Conservation (phyloP, 441 rosid species). For the Pelargonium cotyledonis region DNA sequence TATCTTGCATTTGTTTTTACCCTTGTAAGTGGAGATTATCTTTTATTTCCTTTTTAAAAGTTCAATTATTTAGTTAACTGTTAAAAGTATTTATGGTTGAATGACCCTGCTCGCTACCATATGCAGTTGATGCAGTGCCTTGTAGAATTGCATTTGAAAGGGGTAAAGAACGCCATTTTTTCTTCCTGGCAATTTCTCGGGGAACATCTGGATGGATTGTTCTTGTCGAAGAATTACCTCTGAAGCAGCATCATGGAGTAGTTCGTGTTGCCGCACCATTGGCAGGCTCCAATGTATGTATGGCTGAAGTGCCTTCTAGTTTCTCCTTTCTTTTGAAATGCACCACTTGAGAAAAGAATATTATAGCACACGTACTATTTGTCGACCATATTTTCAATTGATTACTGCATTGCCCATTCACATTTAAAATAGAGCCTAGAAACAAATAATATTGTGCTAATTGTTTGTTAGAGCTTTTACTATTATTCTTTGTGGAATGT, state of each 20-base stretch:
- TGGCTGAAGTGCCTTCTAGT: constrained; percentile 8
- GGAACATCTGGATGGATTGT: constrained; percentile 83
- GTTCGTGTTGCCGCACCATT: constrained; percentile 81
- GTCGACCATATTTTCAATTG: neutral
- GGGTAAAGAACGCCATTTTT: constrained; percentile 80
- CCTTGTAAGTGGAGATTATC: neutral
- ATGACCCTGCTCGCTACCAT: constrained; percentile 24
- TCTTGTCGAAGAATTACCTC: constrained; percentile 67
- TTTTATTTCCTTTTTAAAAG: neutral
- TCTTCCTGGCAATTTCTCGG: constrained; percentile 56
- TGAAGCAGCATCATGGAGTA: constrained; percentile 54
- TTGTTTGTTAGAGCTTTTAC: too few species aligned
- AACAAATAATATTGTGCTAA: too few species aligned
- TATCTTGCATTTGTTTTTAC: constrained; percentile 5
- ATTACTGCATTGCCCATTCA: too few species aligned
- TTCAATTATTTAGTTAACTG: too few species aligned
- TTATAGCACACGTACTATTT: neutral
- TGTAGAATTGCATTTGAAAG: constrained; percentile 94
- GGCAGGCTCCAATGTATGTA: constrained; percentile 71
- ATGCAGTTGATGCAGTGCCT: constrained; percentile 80
- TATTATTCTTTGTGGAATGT: too few species aligned
- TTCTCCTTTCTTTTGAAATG: constrained; percentile 3
- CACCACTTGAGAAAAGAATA: neutral
- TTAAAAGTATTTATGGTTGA: constrained; percentile 12
- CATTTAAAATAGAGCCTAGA: too few species aligned